Evolutionary conservation across 305 asterid species (phyloP), one percentile per base, ranked within the genome.

Genomic region (Solanum aculeatissimum): DNA sequence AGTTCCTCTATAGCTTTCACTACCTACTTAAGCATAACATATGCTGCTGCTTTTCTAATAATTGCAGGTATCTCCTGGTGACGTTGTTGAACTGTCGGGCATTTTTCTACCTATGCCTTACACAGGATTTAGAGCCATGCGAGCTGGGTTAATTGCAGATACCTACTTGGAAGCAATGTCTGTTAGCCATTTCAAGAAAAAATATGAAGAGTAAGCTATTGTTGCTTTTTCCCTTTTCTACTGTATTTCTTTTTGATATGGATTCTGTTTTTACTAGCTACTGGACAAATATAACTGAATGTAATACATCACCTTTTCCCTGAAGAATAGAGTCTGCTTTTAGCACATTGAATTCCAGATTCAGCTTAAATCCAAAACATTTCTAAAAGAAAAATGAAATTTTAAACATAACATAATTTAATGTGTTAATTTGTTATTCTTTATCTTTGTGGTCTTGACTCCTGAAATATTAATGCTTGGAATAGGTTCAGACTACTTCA

Each of bases 151-250:
- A 81, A 97, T 97, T 90, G 99, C 99, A 75, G 99, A 97, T 88
- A 97, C 99, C 32, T 97, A 93, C 91, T 89, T 97, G 92, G 99
- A 97, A 87, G 98, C 96, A 83, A 97, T 97, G 99, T 92, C 96
- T 65, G 93, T 95, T 83, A 54, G 62, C 70, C 98, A 94, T 87
- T 97, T 97, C 89, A 95, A 97, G 96, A 97, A 94, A 89, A 94
- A 92, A 95, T 94, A 95, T 83, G 98, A 97, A 86, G 97, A 97
- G 99, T 97, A 91, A 90, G 94, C 54, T 74, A 84, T 86, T 58
- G 82, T 16, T 49, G 49, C 15, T 27, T 75, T 47, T 74, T 27
- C 38, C 58, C 81, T 14, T 49, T 66, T 18, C 75, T 47, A 15
- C 60, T 14, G 60, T 43, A 43, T 2, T 8, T 25, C 13, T 49